Percentiles rank a stretch among this genome's conserved stretches.
Conservation (phyloP, 305 asterid species). For the Petunia hybrid region DNA sequence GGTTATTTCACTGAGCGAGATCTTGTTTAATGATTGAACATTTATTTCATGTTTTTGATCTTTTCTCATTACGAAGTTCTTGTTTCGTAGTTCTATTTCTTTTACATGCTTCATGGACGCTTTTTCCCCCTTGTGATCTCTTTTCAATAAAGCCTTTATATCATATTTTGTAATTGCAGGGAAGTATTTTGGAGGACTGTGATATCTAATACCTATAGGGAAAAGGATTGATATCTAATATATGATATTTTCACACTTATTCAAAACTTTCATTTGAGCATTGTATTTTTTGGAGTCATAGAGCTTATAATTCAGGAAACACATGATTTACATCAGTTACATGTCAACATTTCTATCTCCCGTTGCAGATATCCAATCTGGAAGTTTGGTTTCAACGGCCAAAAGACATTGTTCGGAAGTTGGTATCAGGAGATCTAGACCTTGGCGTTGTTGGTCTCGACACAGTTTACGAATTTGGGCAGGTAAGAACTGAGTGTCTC, state of each 20-base stretch:
- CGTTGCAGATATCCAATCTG: conserved; percentile 69
- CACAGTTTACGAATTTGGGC: conserved; percentile 79
- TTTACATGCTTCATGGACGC: neutral
- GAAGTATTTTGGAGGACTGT: neutral
- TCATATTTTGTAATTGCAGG: neutral
- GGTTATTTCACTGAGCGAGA: neutral
- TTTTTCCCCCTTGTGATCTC: neutral
- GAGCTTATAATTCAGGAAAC: neutral
- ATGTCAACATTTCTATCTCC: neutral
- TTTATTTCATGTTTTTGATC: neutral
- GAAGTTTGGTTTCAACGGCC: conserved; percentile 99
- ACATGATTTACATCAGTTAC: conserved; percentile 15
- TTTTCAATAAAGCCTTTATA: neutral
- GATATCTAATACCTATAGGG: neutral
- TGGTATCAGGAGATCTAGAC: conserved; percentile 97
- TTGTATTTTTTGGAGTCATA: neutral
- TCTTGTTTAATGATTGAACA: neutral
- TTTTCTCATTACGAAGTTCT: neutral
- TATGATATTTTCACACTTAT: neutral
- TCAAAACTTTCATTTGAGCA: neutral
- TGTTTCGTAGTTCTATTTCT: neutral
- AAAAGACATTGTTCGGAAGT: conserved; percentile 88
- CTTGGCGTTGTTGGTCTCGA: conserved; percentile 98
- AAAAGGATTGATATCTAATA: too few species aligned
- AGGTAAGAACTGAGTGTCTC: conserved; percentile 51